These are phyloP conservation scores for Mentha longifolia DNA, from an alignment of 257 asterid species.

Conservation along the genomic window DNA sequence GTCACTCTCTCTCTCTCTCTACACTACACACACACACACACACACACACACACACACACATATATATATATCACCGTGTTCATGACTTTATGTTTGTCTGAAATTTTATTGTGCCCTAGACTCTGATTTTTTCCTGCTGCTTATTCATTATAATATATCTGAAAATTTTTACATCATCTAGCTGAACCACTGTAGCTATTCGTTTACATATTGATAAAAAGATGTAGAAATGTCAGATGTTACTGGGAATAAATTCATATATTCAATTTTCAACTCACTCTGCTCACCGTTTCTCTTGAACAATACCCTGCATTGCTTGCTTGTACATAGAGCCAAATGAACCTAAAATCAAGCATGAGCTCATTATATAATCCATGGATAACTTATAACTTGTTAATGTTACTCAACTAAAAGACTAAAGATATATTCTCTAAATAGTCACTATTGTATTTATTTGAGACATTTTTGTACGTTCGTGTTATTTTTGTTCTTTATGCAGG, in stretches of 20 bases:
- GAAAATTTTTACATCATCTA: neutral
- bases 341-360: neutral
- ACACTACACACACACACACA: too few species aligned
- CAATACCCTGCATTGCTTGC: constrained; percentile 17
- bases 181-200: neutral
- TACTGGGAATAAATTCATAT: neutral
- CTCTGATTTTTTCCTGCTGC: constrained; percentile 18
- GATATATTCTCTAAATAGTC: constrained; percentile 10
- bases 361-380: neutral
- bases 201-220: constrained; percentile 11
- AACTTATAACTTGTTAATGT: constrained; percentile 14
- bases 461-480: constrained; percentile 2
- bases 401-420: neutral
- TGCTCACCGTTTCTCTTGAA: neutral
- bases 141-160: constrained; percentile 13
- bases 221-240: constrained; percentile 5
- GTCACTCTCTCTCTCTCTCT: too few species aligned
- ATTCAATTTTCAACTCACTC: constrained; percentile 1
- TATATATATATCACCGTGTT: neutral
- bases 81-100: neutral
- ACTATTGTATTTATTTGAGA: neutral
- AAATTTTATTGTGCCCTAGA: constrained; percentile 6
- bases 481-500: constrained; percentile 2
- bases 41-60: too few species aligned
- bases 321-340: neutral